These are phyloP conservation scores for Neltuma alba DNA, from an alignment of 306 rosid species.

Conservation along the genomic window DNA sequence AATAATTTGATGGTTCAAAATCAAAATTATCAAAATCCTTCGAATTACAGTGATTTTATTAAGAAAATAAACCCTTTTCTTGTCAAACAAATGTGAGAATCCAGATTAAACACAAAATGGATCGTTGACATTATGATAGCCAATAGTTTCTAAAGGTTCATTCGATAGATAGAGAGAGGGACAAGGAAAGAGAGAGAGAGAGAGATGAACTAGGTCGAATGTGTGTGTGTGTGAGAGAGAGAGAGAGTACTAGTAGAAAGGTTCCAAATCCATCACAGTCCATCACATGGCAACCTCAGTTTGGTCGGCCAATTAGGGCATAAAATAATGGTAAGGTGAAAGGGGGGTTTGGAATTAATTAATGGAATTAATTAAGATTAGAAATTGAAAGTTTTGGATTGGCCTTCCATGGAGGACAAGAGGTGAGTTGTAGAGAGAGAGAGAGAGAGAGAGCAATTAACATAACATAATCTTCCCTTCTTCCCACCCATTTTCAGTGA, in stretches of 20 bases:
- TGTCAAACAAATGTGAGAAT: background rate
- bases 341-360: slow-evolving; percentile 50
- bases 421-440: slow-evolving; percentile 51
- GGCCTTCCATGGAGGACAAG: slow-evolving; percentile 73
- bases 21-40: background rate
- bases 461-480: too few relatives aligned
- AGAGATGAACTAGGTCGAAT: slow-evolving; percentile 15
- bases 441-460: background rate
- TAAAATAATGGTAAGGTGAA: slow-evolving; percentile 56
- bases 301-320: slow-evolving; percentile 65
- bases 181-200: slow-evolving; percentile 13
- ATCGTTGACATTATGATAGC: slow-evolving; percentile 57
- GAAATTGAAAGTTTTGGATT: slow-evolving; percentile 48
- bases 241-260: slow-evolving; percentile 47
- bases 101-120: slow-evolving; percentile 25
- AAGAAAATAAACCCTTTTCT: too few relatives aligned
- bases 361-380: slow-evolving; percentile 35
- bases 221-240: background rate
- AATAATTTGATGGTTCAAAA: too few relatives aligned
- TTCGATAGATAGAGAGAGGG: background rate
- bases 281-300: slow-evolving; percentile 70
- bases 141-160: slow-evolving; percentile 30
- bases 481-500: slow-evolving; percentile 56
- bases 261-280: slow-evolving; percentile 80
- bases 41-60: background rate